These are phyloP conservation scores for Phytophthora kernoviae DNA, from an alignment of 352 stramenopile species.

Conservation along the genomic window DNA sequence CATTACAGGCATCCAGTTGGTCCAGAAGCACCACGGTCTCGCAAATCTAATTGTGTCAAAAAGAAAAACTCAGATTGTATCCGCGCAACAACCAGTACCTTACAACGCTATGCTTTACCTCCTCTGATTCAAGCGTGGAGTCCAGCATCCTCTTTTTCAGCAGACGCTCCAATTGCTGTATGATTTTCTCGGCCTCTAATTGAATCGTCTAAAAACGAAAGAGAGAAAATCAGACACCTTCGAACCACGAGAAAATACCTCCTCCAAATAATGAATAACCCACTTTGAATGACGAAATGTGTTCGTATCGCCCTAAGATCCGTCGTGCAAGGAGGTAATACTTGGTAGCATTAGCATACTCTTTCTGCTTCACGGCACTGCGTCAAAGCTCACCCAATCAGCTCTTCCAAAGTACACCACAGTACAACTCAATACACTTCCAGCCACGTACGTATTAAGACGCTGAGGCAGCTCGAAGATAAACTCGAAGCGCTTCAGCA, in stretches of 20 bases:
- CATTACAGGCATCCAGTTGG: conserved; percentile 68
- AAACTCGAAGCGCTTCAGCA: conserved; percentile 97
- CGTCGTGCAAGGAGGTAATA: conserved; percentile 86
- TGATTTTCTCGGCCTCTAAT: conserved; percentile 86
- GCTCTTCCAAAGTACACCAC: neutral
- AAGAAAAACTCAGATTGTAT: neutral
- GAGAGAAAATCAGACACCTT: conserved; percentile 4
- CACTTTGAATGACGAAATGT: conserved; percentile 90
- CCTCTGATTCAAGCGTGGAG: conserved; percentile 42
- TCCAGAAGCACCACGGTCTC: conserved; percentile 65
- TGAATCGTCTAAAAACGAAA: conserved; percentile 67
- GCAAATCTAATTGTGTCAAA: conserved; percentile 44
- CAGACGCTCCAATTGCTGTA: conserved; percentile 70
- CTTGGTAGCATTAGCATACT: conserved; percentile 87
- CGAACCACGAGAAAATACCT: neutral
- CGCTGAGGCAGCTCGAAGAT: conserved; percentile 96
- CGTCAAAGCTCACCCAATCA: conserved; percentile 3
- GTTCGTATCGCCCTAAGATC: conserved; percentile 88
- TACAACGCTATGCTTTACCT: conserved; percentile 35
- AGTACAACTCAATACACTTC: neutral
- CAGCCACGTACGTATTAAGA: conserved; percentile 55
- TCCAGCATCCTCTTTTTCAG: conserved; percentile 66
- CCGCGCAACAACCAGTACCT: neutral
- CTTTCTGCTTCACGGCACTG: conserved; percentile 86
- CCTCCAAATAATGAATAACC: neutral